Conservation (phyloP, 2,329 filamentous ascomycete genomes). For the Scytalidium lignicola region DNA sequence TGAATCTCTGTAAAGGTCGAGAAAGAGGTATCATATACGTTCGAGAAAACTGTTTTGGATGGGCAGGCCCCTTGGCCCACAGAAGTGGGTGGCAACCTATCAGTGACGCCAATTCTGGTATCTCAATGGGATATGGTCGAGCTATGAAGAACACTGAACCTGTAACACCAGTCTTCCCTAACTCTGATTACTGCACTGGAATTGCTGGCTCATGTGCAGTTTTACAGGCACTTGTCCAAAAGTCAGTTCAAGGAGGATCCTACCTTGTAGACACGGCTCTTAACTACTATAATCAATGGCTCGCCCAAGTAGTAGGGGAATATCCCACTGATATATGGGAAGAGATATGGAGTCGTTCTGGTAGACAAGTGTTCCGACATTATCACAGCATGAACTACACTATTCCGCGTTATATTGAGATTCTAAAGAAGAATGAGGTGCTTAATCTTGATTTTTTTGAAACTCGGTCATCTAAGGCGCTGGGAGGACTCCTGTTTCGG, state of each 20-base stretch:
- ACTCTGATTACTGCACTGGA: conserved; percentile 38
- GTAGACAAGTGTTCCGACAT: conserved; percentile 42
- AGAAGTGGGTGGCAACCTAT: conserved; percentile 47
- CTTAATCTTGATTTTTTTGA: conserved; percentile 46
- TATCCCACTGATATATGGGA: conserved; percentile 41
- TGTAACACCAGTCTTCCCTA: conserved; percentile 37
- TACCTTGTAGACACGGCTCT: conserved; percentile 34
- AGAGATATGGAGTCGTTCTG: conserved; percentile 40
- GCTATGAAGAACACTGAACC: conserved; percentile 38
- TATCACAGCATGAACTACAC: conserved; percentile 41
- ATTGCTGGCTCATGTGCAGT: conserved; percentile 34
- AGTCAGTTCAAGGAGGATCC: conserved; percentile 32
- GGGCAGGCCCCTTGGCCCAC: conserved; percentile 37
- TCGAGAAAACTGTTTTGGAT: conserved; percentile 45
- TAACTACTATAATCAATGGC: conserved; percentile 37
- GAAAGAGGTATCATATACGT: conserved; percentile 42
- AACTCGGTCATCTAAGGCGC: conserved; percentile 28
- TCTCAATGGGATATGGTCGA: conserved; percentile 38
- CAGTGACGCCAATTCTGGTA: conserved; percentile 26
- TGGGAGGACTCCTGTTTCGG: conserved; percentile 33
- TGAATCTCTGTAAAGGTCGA: conserved; percentile 32
- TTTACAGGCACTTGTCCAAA: conserved; percentile 35
- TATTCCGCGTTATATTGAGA: conserved; percentile 34
- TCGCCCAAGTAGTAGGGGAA: conserved; percentile 31
- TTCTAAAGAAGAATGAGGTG: conserved; percentile 35